Evolutionary conservation across 2,329 filamentous ascomycete species (phyloP), one percentile per base, ranked within the genome.

Genomic region (Cordyceps militaris): DNA sequence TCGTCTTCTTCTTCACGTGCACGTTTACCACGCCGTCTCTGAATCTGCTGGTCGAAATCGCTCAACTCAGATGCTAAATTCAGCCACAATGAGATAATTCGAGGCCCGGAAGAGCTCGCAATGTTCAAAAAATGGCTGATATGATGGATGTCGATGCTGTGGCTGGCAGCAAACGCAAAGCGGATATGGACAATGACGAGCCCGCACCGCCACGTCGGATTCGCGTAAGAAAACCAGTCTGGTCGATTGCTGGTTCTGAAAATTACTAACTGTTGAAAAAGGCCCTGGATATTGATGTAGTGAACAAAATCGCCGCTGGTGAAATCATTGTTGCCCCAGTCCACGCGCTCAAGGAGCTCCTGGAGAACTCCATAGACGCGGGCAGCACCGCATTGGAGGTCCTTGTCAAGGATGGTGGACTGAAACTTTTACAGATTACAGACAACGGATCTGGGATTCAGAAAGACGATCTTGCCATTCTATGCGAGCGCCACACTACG

Each of bases 271-370:
- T n/a, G 30, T 40, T 43, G 34, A 3, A 40, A 43, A 56, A 96
- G 86, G 88, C 93, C 14, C 81, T 99, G 26, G 89, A 96, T 66
- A 86, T 89, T 62, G 88, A 94, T 74, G 94, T 99, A 23, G 89
- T 99, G 63, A 99, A 97, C 78, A 99, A 97, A 72, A 99, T 99
- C 64, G 94, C 94, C 1, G 94, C 94, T 0, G 94, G 94, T 21
- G 94, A 99, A 72, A 99, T 99, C 66, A 99, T 99, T 60, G 91
- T 99, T 50, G 93, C 94, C 2, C 95, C 94, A 0, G 91, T 97
- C 28, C 91, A 99, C 71, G 94, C 95, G 3, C 74, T 99, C 58
- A 99, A 99, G 73, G 94, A 99, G 70, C 77, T 99, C 51, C 91
- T 99, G 13, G 94, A 99, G 71, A 99, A 99, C 66, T 88, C 94